Evolutionary conservation across 345 rosid genomes (phyloP).

Genomic region (Anastatica hierochuntica): DNA sequence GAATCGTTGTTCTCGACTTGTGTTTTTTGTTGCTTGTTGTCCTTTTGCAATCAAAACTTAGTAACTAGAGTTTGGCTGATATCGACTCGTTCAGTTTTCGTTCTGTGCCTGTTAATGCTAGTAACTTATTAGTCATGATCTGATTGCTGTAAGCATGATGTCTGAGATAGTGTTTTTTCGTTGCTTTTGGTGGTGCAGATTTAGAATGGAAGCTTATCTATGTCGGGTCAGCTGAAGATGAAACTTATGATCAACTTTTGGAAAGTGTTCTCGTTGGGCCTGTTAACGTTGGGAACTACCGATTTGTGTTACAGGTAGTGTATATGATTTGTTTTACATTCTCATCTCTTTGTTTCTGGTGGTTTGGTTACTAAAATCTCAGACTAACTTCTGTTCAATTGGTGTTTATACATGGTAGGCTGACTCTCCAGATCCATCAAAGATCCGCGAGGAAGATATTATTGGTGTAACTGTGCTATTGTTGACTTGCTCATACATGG

Average conservation of each 20-base stretch:
- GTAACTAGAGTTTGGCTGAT: background rate
- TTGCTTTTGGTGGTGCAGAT: conserved; percentile 42
- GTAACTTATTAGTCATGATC: background rate
- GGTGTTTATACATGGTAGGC: conserved; percentile 30
- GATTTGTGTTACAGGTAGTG: conserved; percentile 69
- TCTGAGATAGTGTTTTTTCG: background rate
- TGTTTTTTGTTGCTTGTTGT: background rate
- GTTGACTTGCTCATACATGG: conserved; percentile 77
- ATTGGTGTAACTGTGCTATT: conserved; percentile 80
- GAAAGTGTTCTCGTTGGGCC: conserved; percentile 97
- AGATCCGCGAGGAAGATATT: conserved; percentile 81
- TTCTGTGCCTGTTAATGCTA: background rate
- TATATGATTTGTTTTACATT: background rate
- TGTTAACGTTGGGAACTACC: conserved; percentile 83
- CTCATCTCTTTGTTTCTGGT: background rate
- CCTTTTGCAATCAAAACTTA: background rate
- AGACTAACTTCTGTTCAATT: background rate
- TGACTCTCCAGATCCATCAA: conserved; percentile 83
- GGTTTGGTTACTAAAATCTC: no score
- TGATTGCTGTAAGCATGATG: background rate
- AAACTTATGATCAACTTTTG: conserved; percentile 68
- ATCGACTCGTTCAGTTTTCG: background rate
- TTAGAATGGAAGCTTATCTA: conserved; percentile 92
- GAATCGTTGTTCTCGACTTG: background rate
- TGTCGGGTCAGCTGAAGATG: conserved; percentile 98